A percentile compares a stretch with the other conserved stretches of the same genome.
phyloP scores from a whole-genome alignment of 2,329 filamentous ascomycete species.

The Colletotrichum aenigma region DNA sequence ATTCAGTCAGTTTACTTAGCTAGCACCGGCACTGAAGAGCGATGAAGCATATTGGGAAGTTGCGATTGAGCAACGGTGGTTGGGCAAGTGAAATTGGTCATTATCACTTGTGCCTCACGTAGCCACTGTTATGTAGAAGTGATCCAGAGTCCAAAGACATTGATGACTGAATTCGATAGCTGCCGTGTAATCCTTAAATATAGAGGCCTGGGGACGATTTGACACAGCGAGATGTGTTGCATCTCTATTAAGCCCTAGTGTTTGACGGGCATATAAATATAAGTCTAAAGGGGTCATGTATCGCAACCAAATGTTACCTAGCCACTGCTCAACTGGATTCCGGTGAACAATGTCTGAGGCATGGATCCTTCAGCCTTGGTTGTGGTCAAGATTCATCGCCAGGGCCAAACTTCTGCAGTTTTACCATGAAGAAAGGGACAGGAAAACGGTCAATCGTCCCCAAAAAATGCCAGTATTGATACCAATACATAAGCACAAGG shows the following conservation, averaged over 20 bases:
- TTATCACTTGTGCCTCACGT: not conserved
- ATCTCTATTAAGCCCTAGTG: not conserved
- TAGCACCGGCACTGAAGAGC: not conserved
- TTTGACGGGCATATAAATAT: not conserved
- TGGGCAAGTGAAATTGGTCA: not conserved
- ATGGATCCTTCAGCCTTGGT: not conserved
- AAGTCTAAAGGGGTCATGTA: no score
- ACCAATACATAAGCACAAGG: not conserved
- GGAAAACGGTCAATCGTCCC: not conserved
- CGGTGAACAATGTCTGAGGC: no score
- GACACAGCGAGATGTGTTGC: not conserved
- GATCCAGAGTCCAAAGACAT: no score
- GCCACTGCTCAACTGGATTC: no score
- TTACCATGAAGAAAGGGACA: not conserved
- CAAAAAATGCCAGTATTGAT: not conserved
- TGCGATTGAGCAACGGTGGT: not conserved
- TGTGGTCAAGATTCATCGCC: not conserved
- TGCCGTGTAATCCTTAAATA: not conserved
- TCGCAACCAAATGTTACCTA: no score
- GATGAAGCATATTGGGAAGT: not conserved
- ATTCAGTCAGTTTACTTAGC: not conserved
- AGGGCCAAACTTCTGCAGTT: accelerated
- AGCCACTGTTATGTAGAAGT: no score
- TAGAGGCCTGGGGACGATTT: not conserved
- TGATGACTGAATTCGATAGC: not conserved